These are phyloP conservation scores for Durusdinium trenchii DNA, from an alignment of 73 alveolate species.

Conservation along the genomic window DNA sequence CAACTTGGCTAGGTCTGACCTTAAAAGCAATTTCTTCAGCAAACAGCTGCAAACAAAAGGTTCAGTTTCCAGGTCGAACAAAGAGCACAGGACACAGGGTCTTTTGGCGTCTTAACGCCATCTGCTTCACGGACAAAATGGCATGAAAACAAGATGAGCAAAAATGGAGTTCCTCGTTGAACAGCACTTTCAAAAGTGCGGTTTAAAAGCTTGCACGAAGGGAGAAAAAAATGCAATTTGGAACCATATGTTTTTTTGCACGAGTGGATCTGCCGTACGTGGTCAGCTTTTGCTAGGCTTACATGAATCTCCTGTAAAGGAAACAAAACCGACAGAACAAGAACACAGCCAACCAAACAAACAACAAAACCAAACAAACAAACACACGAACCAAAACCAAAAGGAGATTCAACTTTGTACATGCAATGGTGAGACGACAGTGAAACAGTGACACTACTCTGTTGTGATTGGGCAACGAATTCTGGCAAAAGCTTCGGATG, in stretches of 20 bases:
- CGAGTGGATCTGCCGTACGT: background rate
- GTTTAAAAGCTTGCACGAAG: background rate
- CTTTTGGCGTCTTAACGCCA: background rate
- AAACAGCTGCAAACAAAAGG: background rate
- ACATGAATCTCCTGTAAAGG: too few relatives aligned
- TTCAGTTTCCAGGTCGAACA: background rate
- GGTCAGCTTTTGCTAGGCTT: background rate
- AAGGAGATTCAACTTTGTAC: too few relatives aligned
- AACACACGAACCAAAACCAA: too few relatives aligned
- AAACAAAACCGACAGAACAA: too few relatives aligned
- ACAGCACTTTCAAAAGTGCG: background rate
- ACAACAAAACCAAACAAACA: too few relatives aligned
- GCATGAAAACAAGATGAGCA: background rate
- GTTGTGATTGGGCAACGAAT: too few relatives aligned
- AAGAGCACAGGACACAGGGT: background rate
- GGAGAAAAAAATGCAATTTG: background rate
- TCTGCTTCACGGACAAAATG: background rate
- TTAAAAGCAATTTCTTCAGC: background rate
- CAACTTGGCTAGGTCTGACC: background rate
- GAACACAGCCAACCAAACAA: too few relatives aligned
- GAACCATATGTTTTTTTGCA: background rate
- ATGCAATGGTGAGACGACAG: too few relatives aligned
- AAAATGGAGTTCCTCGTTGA: background rate
- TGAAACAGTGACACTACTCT: too few relatives aligned
- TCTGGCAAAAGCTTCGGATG: too few relatives aligned